These are phyloP conservation scores for Skeletonema grethae DNA, from an alignment of 108 stramenopile species.

Conservation along the genomic window DNA sequence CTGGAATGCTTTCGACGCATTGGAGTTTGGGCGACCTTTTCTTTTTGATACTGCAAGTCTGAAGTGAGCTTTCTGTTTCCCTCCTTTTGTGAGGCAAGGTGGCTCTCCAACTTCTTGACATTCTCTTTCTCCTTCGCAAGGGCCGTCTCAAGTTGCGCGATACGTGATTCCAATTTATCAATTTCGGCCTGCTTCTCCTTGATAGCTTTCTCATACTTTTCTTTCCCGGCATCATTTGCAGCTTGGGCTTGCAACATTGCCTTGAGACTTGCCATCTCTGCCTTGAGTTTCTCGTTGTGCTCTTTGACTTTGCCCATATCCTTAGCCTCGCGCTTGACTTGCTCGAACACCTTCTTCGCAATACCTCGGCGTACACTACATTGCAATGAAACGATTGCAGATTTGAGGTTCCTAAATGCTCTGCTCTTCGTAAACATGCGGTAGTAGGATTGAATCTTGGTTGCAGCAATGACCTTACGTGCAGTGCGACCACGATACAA, in stretches of 20 bases:
- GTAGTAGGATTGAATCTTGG: conserved; percentile 66
- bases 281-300: conserved; percentile 87
- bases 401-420: conserved; percentile 60
- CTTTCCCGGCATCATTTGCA: conserved; percentile 65
- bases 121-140: conserved; percentile 71
- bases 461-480: conserved; percentile 60
- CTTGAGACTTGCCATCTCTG: conserved; percentile 90
- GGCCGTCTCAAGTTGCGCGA: conserved; percentile 73
- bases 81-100: conserved; percentile 55
- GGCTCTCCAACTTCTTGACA: conserved; percentile 71
- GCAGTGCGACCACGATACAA: conserved; percentile 67
- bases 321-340: conserved; percentile 81
- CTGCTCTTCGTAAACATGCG: conserved; percentile 54
- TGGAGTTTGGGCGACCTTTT: conserved; percentile 25
- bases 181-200: conserved; percentile 76
- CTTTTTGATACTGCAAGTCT: conserved; percentile 45
- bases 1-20: conserved; percentile 22
- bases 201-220: conserved; percentile 56
- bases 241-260: conserved; percentile 91
- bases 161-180: conserved; percentile 67
- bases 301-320: conserved; percentile 86
- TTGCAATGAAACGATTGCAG: conserved; percentile 79
- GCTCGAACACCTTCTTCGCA: conserved; percentile 62
- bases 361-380: conserved; percentile 58
- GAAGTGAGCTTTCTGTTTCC: conserved; percentile 33